Conservation (phyloP, 1,284 basidiomycete species). For the Sanghuangporus weigelae region DNA sequence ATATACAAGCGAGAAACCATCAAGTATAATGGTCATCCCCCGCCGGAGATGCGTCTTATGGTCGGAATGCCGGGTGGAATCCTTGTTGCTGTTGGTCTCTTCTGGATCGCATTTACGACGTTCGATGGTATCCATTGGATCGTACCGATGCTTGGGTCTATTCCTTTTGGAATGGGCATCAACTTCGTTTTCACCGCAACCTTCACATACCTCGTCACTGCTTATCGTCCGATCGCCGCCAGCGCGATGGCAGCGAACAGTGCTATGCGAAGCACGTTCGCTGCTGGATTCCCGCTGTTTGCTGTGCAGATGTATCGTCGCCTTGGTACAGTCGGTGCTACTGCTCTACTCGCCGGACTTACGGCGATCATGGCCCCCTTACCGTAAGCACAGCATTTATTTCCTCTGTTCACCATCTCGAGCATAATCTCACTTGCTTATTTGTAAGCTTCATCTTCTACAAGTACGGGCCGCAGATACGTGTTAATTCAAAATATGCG, state of each 20-base stretch:
- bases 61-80: constrained; percentile 67
- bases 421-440: not conserved
- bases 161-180: constrained; percentile 56
- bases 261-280: constrained; percentile 60
- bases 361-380: constrained; percentile 65
- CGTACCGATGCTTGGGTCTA: constrained; percentile 56
- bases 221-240: constrained; percentile 75
- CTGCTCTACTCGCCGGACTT: constrained; percentile 69
- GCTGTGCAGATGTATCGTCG: constrained; percentile 50
- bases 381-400: constrained; percentile 42
- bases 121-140: constrained; percentile 69
- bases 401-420: not conserved
- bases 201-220: constrained; percentile 68
- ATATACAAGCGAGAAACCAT: constrained; percentile 27
- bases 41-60: constrained; percentile 65
- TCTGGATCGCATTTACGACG: constrained; percentile 71
- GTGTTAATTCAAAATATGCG: constrained; percentile 34
- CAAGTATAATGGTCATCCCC: constrained; percentile 43
- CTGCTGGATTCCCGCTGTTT: constrained; percentile 71
- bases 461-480: constrained; percentile 35
- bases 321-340: constrained; percentile 71
- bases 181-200: constrained; percentile 62
- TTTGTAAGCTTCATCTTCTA: constrained; percentile 36
- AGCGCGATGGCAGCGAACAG: constrained; percentile 74
- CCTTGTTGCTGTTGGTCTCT: constrained; percentile 62